A percentile compares a stretch with the other conserved stretches of the same genome.
These are phyloP conservation scores for Kandelia obovata DNA, from an alignment of 345 rosid genomes.

Conservation along the genomic window DNA sequence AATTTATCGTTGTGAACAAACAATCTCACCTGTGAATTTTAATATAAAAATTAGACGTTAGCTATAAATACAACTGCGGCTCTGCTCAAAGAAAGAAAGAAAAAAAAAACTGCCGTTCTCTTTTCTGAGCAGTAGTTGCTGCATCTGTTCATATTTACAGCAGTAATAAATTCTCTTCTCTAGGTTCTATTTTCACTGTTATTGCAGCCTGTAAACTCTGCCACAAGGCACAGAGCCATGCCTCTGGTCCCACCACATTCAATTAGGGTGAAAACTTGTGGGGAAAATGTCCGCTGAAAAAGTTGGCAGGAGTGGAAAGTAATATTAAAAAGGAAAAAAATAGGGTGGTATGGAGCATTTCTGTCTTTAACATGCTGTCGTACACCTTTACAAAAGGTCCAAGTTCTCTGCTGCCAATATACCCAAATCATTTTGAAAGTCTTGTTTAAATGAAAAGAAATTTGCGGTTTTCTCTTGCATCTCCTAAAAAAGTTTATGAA, in stretches of 20 bases:
- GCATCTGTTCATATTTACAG: constrained; percentile 23
- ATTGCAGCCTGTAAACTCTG: constrained; percentile 39
- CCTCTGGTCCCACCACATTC: constrained; percentile 34
- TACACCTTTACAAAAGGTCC: constrained; percentile 42
- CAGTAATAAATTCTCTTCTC: constrained; percentile 28
- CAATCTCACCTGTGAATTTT: too few species aligned
- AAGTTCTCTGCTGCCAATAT: constrained; percentile 50
- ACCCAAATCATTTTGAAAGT: constrained; percentile 41
- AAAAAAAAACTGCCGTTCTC: neutral
- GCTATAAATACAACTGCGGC: neutral
- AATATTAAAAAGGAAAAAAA: constrained; percentile 15
- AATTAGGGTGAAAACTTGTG: constrained; percentile 14
- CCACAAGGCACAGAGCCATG: constrained; percentile 40
- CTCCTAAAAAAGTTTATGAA: constrained; percentile 19
- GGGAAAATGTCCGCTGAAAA: constrained; percentile 19
- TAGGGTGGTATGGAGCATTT: constrained; percentile 49
- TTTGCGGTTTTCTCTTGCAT: constrained; percentile 18
- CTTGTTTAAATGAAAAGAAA: constrained; percentile 32
- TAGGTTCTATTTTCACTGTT: constrained; percentile 40
- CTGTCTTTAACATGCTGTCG: constrained; percentile 42
- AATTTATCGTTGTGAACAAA: neutral
- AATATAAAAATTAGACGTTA: too few species aligned
- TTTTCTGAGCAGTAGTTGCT: neutral
- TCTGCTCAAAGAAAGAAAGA: neutral
- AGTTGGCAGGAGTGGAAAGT: constrained; percentile 13